Evolutionary conservation across 345 rosid species (phyloP).

Genomic region (Populus euphratica): DNA sequence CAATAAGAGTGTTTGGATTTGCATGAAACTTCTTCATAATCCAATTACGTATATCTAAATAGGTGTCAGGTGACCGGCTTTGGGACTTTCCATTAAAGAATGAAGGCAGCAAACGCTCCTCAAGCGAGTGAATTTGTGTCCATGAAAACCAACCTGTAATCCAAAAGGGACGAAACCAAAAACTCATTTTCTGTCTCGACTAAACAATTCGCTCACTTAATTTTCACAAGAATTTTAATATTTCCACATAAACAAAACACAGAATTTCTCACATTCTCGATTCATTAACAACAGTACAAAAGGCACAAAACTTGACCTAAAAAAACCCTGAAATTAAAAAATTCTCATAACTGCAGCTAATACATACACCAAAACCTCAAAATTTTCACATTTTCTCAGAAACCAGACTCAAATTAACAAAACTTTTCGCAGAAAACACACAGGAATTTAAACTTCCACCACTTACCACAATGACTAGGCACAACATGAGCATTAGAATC

Average conservation of each 20-base stretch:
- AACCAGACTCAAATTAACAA: neutral
- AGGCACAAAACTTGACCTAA: neutral
- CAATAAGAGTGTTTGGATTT: slow-evolving; percentile 58
- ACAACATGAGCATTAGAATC: slow-evolving; percentile 65
- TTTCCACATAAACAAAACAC: neutral
- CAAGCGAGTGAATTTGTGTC: slow-evolving; percentile 72
- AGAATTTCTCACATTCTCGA: neutral
- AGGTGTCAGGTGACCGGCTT: slow-evolving; percentile 55
- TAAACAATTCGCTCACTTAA: neutral
- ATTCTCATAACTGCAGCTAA: neutral
- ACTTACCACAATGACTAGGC: slow-evolving; percentile 90
- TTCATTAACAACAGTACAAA: neutral
- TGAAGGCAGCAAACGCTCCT: slow-evolving; percentile 73
- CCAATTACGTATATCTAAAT: slow-evolving; percentile 80
- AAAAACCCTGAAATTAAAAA: neutral
- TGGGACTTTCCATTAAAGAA: slow-evolving; percentile 81
- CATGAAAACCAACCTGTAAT: slow-evolving; percentile 95
- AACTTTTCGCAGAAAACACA: neutral
- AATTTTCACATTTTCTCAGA: neutral
- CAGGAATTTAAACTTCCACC: neutral
- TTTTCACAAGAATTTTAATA: neutral
- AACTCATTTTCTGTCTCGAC: slow-evolving; percentile 3
- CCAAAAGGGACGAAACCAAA: neutral
- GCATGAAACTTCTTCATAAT: slow-evolving; percentile 77
- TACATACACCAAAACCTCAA: neutral